Evolutionary conservation across 2,329 filamentous ascomycete genomes (phyloP), one percentile per base, ranked within the genome.

Genomic region (Xylaria sp.): DNA sequence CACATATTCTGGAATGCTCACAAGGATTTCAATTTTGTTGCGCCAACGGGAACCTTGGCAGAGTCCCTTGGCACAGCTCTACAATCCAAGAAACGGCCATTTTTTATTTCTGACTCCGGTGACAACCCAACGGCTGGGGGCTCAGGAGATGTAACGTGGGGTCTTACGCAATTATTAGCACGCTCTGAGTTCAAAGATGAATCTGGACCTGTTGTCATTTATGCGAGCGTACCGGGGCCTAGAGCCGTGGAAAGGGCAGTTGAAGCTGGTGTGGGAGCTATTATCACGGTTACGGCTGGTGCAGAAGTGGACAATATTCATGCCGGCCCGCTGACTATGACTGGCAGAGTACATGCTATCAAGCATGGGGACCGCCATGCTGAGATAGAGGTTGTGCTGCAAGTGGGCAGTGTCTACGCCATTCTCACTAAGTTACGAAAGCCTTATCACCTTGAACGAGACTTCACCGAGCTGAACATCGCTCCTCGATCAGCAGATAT

Each of bases 41-140:
- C 84, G 0, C 84, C 84, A 0, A 84, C 85, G 0, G 85, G 84
- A 0, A 81, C 82, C 0, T 83, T 85, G 51, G 73, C 74, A 0
- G 80, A 84, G 69, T 87, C 85, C 48, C 75, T 87, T 0, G 82
- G 86, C 63, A 73, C 76, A 0, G 85, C 85, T 0, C 72, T 86
- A 9, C 69, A 72, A 5, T 81, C 82, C 0, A 65, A 74, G 1
- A 75, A 79, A 18, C 79, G 80, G 8, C 85, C 85, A 0, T 87
- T 81, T 68, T 87, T 87, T 72, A 84, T 87, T 65, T 87, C 85
- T 0, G 85, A 87, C 73, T 87, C 85, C 0, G 85, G 85, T 0
- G 85, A 87, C 66, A 87, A 87, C 60, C 85, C 85, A 6, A 87
- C 85, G 0, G 85, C 85, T 1, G 85, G 85, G 5, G 85, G 85